A percentile compares a stretch with the other conserved stretches of the same genome.
phyloP scores from a whole-genome alignment of 202 grass and related monocot genomes.

The Cymbopogon flexuosus region DNA sequence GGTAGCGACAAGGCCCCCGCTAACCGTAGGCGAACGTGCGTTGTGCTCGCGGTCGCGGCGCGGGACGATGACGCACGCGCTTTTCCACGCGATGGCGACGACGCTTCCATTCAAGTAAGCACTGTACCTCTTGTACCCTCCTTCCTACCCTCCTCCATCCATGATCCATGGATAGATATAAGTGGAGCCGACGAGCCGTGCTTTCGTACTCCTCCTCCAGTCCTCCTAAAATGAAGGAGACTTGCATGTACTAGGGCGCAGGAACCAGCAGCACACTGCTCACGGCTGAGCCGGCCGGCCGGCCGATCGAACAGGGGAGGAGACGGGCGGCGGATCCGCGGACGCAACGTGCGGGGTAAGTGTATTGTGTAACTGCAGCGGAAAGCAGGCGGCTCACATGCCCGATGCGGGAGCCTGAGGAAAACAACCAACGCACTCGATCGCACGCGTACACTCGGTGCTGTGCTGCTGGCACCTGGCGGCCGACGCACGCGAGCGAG shows the following conservation, averaged over 20 bases:
- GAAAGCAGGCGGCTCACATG: conserved; percentile 21
- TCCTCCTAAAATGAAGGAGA: no score
- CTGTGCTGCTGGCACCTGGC: no score
- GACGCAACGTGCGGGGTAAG: no score
- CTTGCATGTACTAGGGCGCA: no score
- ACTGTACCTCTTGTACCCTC: not conserved
- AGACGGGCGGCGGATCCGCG: no score
- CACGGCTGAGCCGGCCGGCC: no score
- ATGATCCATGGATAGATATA: no score
- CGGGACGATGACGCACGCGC: not conserved
- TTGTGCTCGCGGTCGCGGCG: not conserved
- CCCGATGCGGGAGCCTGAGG: not conserved
- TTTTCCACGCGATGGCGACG: not conserved
- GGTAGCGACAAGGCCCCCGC: not conserved
- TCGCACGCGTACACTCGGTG: no score
- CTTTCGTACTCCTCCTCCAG: not conserved
- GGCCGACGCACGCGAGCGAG: no score
- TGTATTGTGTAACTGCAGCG: conserved; percentile 5
- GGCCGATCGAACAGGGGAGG: no score
- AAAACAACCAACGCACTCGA: not conserved
- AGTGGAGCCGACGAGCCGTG: not conserved
- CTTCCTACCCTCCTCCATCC: not conserved
- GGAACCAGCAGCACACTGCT: no score
- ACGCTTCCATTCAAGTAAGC: not conserved
- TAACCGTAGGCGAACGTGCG: no score